Percentiles rank a stretch among this genome's conserved stretches.
These are phyloP conservation scores for Pinus tabuliformis DNA, from an alignment of 75 land plant species.

Conservation along the genomic window DNA sequence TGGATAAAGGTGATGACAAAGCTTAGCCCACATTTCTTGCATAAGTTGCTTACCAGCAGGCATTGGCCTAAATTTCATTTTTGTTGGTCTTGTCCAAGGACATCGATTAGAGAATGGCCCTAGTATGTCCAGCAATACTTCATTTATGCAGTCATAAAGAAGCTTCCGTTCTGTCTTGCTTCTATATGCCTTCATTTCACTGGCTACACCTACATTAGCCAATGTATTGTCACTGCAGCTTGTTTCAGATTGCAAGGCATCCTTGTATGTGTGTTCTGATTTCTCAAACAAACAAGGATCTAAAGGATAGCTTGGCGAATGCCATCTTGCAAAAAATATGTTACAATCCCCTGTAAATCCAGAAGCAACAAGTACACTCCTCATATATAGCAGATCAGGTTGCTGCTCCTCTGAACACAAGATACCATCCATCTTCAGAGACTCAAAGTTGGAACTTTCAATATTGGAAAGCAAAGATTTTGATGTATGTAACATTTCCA, in stretches of 20 bases:
- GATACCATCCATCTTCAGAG: not conserved
- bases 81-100: slow-evolving; percentile 11
- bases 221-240: slow-evolving; percentile 14
- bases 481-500: slow-evolving; percentile 6
- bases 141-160: slow-evolving; percentile 70
- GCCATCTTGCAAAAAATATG: slow-evolving; percentile 41
- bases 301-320: slow-evolving; percentile 58
- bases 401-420: slow-evolving; percentile 28
- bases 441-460: not conserved
- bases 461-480: not conserved
- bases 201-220: slow-evolving; percentile 14
- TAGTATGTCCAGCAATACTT: slow-evolving; percentile 43
- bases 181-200: slow-evolving; percentile 26
- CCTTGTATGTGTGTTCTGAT: slow-evolving; percentile 31
- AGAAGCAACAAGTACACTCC: slow-evolving; percentile 40
- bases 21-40: slow-evolving; percentile 37
- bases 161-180: slow-evolving; percentile 51
- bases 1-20: slow-evolving; percentile 26
- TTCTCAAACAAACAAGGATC: slow-evolving; percentile 44
- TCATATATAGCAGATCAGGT: slow-evolving; percentile 41
- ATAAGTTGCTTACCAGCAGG: slow-evolving; percentile 14
- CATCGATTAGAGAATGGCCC: slow-evolving; percentile 15
- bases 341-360: slow-evolving; percentile 30
- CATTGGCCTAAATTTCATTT: not conserved
- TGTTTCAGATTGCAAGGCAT: not conserved